Evolutionary conservation across 176 grass and related monocot genomes (phyloP).

Genomic region (Cenchrus purpureus): DNA sequence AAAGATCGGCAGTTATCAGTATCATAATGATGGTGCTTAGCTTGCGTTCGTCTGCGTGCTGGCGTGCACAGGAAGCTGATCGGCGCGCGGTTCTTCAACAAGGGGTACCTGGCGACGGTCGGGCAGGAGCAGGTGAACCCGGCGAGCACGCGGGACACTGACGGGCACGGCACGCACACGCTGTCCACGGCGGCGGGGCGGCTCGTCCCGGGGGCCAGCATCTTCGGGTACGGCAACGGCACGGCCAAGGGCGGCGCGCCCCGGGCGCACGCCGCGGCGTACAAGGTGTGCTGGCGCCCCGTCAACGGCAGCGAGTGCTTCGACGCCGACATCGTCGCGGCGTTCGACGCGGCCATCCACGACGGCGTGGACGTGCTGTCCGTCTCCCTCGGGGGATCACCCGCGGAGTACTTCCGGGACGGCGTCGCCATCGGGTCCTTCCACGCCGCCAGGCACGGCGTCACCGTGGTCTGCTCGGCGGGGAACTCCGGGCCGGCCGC

Average conservation of each 20-base stretch:
- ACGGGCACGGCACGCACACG: conserved; percentile 94
- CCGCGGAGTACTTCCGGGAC: conserved; percentile 64
- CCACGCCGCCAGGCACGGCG: conserved; percentile 72
- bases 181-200: conserved; percentile 84
- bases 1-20: not conserved
- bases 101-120: conserved; percentile 61
- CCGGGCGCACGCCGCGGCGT: conserved; percentile 62
- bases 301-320: conserved; percentile 87
- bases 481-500: conserved; percentile 70
- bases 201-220: conserved; percentile 58
- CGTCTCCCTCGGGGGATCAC: conserved; percentile 70
- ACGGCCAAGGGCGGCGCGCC: conserved; percentile 86
- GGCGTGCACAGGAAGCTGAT: conserved; percentile 70
- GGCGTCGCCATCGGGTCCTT: conserved; percentile 86
- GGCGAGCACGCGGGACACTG: conserved; percentile 60
- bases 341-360: conserved; percentile 80
- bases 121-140: conserved; percentile 29
- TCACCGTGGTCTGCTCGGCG: conserved; percentile 71
- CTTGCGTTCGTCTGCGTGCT: not conserved
- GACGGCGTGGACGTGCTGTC: conserved; percentile 90
- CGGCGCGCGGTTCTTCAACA: conserved; percentile 80
- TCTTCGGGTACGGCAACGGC: conserved; percentile 84
- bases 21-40: not conserved
- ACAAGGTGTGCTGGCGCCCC: conserved; percentile 96
- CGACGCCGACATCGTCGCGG: conserved; percentile 88